These are phyloP conservation scores for Cymodocea nodosa DNA, from an alignment of 116 monocot species.

Conservation along the genomic window DNA sequence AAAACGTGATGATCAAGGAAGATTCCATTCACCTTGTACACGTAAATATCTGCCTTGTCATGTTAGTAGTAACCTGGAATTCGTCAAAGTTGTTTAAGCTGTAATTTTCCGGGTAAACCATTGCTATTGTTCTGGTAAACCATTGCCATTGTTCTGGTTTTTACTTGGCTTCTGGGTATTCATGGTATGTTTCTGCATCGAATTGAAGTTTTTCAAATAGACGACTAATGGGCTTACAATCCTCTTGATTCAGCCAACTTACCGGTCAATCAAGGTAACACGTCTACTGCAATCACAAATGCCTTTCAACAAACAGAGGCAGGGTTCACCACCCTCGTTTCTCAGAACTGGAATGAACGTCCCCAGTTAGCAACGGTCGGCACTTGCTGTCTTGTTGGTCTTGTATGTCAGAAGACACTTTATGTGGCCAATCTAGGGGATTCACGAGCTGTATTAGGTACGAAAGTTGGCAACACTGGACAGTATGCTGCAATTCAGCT, in stretches of 20 bases:
- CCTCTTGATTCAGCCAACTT: slow-evolving; percentile 4
- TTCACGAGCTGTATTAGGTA: slow-evolving; percentile 51
- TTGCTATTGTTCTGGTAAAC: no score
- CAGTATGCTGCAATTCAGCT: slow-evolving; percentile 56
- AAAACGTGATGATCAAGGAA: no score
- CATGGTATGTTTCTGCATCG: no score
- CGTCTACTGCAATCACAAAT: slow-evolving; percentile 9
- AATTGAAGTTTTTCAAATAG: background rate
- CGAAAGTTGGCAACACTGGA: slow-evolving; percentile 39
- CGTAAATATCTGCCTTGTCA: no score
- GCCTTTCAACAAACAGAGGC: slow-evolving; percentile 74
- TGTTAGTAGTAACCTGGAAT: no score
- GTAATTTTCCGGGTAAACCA: no score
- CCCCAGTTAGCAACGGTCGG: slow-evolving; percentile 65
- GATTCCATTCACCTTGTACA: no score
- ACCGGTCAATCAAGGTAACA: slow-evolving; percentile 5
- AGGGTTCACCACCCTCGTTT: slow-evolving; percentile 60
- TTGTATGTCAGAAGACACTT: slow-evolving; percentile 65
- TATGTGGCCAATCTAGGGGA: slow-evolving; percentile 81
- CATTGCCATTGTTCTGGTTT: no score
- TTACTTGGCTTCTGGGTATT: no score
- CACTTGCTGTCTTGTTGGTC: slow-evolving; percentile 72
- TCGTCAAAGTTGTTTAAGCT: no score
- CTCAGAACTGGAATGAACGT: slow-evolving; percentile 31
- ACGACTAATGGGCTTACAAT: background rate